Evolutionary conservation across 495 filamentous ascomycete species (phyloP), one percentile per base, ranked within the genome.

Genomic region (Neurospora sp.): DNA sequence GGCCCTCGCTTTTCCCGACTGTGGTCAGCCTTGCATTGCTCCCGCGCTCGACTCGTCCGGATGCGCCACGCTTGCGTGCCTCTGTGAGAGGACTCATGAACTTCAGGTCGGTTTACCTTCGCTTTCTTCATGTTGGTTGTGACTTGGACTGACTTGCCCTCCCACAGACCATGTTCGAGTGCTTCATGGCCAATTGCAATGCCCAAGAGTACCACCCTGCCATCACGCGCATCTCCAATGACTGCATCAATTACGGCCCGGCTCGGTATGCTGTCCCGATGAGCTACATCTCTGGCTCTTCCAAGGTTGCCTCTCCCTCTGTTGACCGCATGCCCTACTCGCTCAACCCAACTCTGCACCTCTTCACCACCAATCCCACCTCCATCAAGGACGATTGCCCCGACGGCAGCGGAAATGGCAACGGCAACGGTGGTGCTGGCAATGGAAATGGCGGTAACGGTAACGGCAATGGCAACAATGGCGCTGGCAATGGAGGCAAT

Each of bases 221-320:
- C 39, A 62, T 77, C 71, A 75, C 76, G 37, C 11, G 74, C 2
- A 70, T 77, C 48, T 69, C 73, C 31, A 70, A 66, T 4, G 40
- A 70, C n/a, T 86, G 85, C 74, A 82, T 81, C 83, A 82, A 82
- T 27, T 83, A 83, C 66, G 82, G 81, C 31, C 79, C 77, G 41
- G 79, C 84, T 73, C 84, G 74, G 72, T 75, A 72, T 72, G 73
- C 76, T 62, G 77, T 78, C 73, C 72, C 79, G 70, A 62, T 72
- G 39, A 72, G 76, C 11, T 79, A 79, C 42, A 72, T 73, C 76
- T 40, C 78, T 84, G 73, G 62, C 76, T 69, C 54, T 38, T 31
- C 76, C 69, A 4, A 69, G 42, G 37, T 72, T 72, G 39, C 70
- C 76, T 20, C 71, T 75, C 16, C 69, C 73, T 40, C 18, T 69